Percentiles rank a stretch among this genome's conserved stretches.
Evolutionary conservation across 306 rosid genomes (phyloP).

Genomic region (Rosa multiflora): DNA sequence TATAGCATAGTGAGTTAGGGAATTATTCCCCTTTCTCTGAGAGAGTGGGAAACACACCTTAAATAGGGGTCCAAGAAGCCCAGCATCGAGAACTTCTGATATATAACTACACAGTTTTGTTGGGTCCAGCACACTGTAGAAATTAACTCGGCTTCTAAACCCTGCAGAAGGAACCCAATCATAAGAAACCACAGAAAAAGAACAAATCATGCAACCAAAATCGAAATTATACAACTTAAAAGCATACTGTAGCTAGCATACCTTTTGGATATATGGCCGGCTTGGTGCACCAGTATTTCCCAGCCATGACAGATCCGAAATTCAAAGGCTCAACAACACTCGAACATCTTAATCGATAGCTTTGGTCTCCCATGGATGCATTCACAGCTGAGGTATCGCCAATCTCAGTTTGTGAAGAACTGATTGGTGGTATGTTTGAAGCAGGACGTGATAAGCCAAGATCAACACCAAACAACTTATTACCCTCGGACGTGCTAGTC

Average conservation of each 20-base stretch:
- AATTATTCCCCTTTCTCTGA: not conserved
- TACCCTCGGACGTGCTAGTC: slow-evolving; percentile 28
- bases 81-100: slow-evolving; percentile 86
- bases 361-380: slow-evolving; percentile 17
- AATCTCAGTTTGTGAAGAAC: slow-evolving; percentile 19
- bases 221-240: not conserved
- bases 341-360: slow-evolving; percentile 28
- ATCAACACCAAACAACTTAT: slow-evolving; percentile 52
- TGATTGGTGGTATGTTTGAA: slow-evolving; percentile 25
- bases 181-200: not conserved
- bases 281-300: slow-evolving; percentile 76
- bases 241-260: slow-evolving; percentile 27
- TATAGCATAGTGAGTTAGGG: not conserved
- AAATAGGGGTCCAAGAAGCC: slow-evolving; percentile 84
- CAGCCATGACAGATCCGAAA: slow-evolving; percentile 61
- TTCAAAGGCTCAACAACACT: slow-evolving; percentile 52
- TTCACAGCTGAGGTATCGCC: slow-evolving; percentile 14
- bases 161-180: slow-evolving; percentile 52
- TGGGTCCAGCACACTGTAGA: slow-evolving; percentile 65
- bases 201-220: not conserved
- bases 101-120: slow-evolving; percentile 55
- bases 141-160: slow-evolving; percentile 68
- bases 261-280: slow-evolving; percentile 82
- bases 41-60: slow-evolving; percentile 49
- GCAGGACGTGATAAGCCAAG: slow-evolving; percentile 27